Base-by-base conservation (phyloP, 2,329 filamentous ascomycete species). In the Lachnellula arida region DNA sequence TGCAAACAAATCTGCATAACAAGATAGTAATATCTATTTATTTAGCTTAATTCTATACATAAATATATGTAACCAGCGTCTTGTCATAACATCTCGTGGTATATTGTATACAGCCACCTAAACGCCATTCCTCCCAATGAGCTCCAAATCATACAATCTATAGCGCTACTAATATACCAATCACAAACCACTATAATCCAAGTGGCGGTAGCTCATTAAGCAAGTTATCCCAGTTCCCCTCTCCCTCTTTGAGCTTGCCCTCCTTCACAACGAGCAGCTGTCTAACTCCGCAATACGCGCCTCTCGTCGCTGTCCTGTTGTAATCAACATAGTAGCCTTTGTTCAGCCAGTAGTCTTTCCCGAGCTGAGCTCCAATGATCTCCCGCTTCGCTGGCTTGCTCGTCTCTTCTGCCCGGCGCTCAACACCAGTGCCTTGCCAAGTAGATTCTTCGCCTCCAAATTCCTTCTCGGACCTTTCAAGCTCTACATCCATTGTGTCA, bases 221-320 rank as follows among this genome's bases (percentile, higher is more conserved):
- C 42, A 68, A 46, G 56, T 65, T 69, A 55, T 69, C 67, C 70
- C 70, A 71, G 47, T 67, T 70, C 3, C 64, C 62, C 53, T 68
- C 66, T 6, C 66, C 69, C n/a, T 62, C 39, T 35, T 57, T 52
- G 53, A 60, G 25, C 25, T 54, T 23, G 42, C 51, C 60, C 54
- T 65, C 65, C 17, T 62, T 71, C 52, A 79, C 69, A 5, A 78
- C 72, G n/a, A 78, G 75, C 67, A 84, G 73, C 63, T 79, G 77
- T 28, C 78, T 71, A 3, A 77, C 74, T 7, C 79, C 80, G 65
- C 82, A 85, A 65, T 80, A 84, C 56, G 80, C 74, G 28, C 80
- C 81, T 25, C 75, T 78, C 48, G 74, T 71, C 1, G 77, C 80
- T 3, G 67, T 72, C 23, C 79, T 71, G 40, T 75, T 66, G 7